Evolutionary conservation across 2,329 filamentous ascomycete species (phyloP), one percentile per base, ranked within the genome.

Genomic region (Thermothelomyces thermophilus): DNA sequence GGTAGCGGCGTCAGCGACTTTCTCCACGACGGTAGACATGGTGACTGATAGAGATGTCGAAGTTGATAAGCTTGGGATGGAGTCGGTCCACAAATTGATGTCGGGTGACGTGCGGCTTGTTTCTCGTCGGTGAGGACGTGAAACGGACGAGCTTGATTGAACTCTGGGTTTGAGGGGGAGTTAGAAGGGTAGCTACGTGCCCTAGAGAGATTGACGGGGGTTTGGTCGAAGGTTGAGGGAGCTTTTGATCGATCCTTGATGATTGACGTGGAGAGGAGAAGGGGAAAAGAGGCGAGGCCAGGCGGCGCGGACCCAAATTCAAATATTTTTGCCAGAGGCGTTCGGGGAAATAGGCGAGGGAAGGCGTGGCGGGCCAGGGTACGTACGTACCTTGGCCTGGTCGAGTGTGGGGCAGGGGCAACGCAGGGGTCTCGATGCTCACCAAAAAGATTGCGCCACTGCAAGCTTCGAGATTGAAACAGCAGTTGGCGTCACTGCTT

Each of bases 141-240:
- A 17, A 48, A 35, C 36, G 16, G 66, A 67, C 64, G 66, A 64
- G 65, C 61, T 58, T 60, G 68, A 71, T 77, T 79, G 75, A 76
- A 85, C 83, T 86, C 83, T 85, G 83, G 77, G 79, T 80, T 77
- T 83, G 78, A 75, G 79, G 77, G 76, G 80, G 76, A 74, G 73
- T 73, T 73, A 70, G 71, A 76, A 90, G 86, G 86, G 86, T 90
- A 87, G 86, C 86, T 90, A 80, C 73, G 86, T 88, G 86, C 86
- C 86, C 86, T 90, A 90, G 86, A 83, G 70, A 71, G 65, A 65
- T 64, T 65, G 62, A 58, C 56, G 63, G 58, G 63, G 61, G 56
- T 56, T 58, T 61, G 57, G 58, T 56, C 56, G 66, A 67, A 66
- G 68, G 67, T 71, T 68, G 66, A 64, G 64, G 65, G 58, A 58